These are phyloP conservation scores for Fusarium equiseti DNA, from an alignment of 2,329 filamentous ascomycete genomes.

Conservation along the genomic window DNA sequence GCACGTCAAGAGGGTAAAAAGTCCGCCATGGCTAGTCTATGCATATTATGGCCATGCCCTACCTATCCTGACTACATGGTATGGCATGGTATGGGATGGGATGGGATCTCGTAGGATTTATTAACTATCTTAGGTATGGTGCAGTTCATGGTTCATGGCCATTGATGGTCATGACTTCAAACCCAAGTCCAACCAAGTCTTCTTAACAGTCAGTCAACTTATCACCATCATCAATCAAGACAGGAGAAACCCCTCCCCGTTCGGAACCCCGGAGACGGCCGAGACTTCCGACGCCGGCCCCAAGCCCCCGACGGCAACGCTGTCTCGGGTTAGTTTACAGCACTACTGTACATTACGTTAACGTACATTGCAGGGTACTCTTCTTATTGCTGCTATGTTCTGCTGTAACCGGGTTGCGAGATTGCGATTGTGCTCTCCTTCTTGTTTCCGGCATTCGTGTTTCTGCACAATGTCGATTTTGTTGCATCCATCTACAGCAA, in stretches of 20 bases:
- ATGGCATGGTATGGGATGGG: neutral
- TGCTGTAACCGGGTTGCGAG: neutral
- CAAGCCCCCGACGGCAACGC: conserved; percentile 43
- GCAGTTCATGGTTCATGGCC: neutral
- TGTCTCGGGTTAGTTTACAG: conserved; percentile 43
- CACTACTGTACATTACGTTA: conserved; percentile 8
- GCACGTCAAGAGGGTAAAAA: conserved; percentile 3
- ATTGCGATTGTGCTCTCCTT: conserved; percentile 7
- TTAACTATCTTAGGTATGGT: conserved; percentile 5
- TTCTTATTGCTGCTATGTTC: conserved; percentile 1
- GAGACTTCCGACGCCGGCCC: conserved; percentile 41
- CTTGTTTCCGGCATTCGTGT: conserved; percentile 27
- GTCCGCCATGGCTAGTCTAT: neutral
- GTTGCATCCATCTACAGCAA: conserved; percentile 4
- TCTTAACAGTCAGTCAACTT: neutral
- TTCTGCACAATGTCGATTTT: neutral
- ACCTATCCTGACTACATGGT: neutral
- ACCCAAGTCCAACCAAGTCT: neutral
- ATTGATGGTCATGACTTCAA: conserved; percentile 6
- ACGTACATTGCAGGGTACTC: conserved; percentile 3
- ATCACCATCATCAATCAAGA: neutral
- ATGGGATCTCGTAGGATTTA: conserved; percentile 1
- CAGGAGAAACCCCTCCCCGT: conserved; percentile 10
- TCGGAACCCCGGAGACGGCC: conserved; percentile 43
- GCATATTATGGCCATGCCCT: conserved; percentile 3